These are phyloP conservation scores for Colletotrichum spaethianum DNA, from an alignment of 2,329 filamentous ascomycete species.

Conservation along the genomic window DNA sequence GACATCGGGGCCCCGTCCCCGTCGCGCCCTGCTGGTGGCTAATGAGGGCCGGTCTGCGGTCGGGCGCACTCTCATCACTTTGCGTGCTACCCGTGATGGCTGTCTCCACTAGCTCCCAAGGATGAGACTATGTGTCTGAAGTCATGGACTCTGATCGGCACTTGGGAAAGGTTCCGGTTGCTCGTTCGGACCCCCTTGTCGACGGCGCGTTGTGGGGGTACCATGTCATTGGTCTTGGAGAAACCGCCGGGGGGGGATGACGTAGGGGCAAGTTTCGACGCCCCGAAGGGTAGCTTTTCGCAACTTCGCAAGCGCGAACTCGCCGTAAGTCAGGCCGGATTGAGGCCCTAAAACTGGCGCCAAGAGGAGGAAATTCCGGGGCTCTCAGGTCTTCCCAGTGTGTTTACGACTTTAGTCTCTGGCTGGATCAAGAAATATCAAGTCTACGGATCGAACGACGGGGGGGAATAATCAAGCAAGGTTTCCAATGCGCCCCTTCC, in stretches of 20 bases:
- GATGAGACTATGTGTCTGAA: slow-evolving; percentile 23
- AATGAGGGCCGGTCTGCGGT: slow-evolving; percentile 25
- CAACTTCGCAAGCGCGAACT: background rate
- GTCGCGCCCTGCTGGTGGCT: slow-evolving; percentile 17
- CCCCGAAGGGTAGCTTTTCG: background rate
- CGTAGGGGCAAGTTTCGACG: slow-evolving; percentile 17
- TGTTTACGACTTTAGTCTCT: background rate
- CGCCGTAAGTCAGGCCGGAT: background rate
- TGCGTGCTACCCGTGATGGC: background rate
- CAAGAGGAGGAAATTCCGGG: slow-evolving; percentile 14
- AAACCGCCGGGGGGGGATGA: slow-evolving; percentile 15
- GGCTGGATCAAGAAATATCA: background rate
- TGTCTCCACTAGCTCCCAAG: background rate
- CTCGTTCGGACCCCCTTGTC: background rate
- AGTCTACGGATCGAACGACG: background rate
- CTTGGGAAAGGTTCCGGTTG: slow-evolving; percentile 13
- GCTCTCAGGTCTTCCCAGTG: background rate
- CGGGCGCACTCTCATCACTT: slow-evolving; percentile 3
- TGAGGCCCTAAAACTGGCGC: slow-evolving; percentile 22
- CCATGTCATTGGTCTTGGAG: slow-evolving; percentile 35
- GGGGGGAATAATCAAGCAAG: background rate
- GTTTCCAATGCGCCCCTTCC: background rate
- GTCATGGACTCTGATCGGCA: slow-evolving; percentile 36
- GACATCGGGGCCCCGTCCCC: slow-evolving; percentile 28
- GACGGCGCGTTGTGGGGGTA: slow-evolving; percentile 35